Evolutionary conservation across 331 rosid genomes (phyloP).

Genomic region (Pyracantha coccinea): DNA sequence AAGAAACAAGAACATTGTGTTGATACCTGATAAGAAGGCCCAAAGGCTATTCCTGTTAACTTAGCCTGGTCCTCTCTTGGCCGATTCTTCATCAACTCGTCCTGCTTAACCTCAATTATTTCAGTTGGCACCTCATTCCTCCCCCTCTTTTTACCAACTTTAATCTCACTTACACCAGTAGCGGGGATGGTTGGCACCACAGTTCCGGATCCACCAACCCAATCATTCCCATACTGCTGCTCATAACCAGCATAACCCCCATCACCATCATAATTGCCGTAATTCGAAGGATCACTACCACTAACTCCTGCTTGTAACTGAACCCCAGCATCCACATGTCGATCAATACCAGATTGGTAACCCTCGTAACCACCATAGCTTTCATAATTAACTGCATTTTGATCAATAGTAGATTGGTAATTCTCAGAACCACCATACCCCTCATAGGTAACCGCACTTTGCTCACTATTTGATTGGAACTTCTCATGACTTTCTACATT

Average conservation of each 20-base stretch:
- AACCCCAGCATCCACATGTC: slow-evolving; percentile 16
- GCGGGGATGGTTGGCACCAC: slow-evolving; percentile 15
- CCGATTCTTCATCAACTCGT: slow-evolving; percentile 81
- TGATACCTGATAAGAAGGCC: slow-evolving; percentile 81
- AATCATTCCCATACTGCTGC: slow-evolving; percentile 36
- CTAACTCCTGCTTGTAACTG: slow-evolving; percentile 29
- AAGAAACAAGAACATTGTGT: neutral
- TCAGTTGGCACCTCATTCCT: slow-evolving; percentile 68
- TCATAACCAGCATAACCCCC: slow-evolving; percentile 27
- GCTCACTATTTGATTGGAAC: slow-evolving; percentile 32
- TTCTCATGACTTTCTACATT: slow-evolving; percentile 12
- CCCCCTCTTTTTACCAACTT: slow-evolving; percentile 56
- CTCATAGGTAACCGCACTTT: slow-evolving; percentile 19
- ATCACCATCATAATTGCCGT: slow-evolving; percentile 30
- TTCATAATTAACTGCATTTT: slow-evolving; percentile 20
- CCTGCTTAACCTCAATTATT: slow-evolving; percentile 89
- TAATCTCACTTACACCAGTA: slow-evolving; percentile 12
- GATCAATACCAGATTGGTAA: slow-evolving; percentile 31
- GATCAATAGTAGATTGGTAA: slow-evolving; percentile 33
- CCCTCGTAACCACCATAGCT: slow-evolving; percentile 27
- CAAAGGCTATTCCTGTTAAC: slow-evolving; percentile 82
- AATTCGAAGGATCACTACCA: slow-evolving; percentile 13
- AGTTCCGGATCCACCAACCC: slow-evolving; percentile 28
- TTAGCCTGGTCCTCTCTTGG: slow-evolving; percentile 90
- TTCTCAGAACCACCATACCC: slow-evolving; percentile 25